Evolutionary conservation across 1,139 yeast genomes (phyloP).

Genomic region (Waltiozyma solani): DNA sequence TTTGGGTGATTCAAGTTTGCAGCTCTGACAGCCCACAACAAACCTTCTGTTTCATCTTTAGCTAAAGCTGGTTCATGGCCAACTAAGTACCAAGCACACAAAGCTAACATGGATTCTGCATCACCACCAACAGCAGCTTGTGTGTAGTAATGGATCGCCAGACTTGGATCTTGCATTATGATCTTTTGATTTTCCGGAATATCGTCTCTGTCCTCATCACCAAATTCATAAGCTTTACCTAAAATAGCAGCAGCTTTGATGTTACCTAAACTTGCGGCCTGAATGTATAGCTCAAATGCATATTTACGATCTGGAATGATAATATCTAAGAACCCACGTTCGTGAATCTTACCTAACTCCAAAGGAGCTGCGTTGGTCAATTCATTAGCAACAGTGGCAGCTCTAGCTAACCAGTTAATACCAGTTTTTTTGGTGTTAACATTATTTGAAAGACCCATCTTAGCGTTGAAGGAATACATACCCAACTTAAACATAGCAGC

Average conservation of each 20-base stretch:
- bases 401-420: conserved; percentile 86
- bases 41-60: conserved; percentile 77
- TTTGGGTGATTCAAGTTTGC: conserved; percentile 66
- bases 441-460: conserved; percentile 71
- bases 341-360: conserved; percentile 81
- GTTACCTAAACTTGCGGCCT: conserved; percentile 86
- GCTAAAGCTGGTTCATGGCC: conserved; percentile 81
- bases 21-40: conserved; percentile 88
- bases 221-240: conserved; percentile 80
- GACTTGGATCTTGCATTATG: conserved; percentile 73
- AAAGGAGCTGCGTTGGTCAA: conserved; percentile 87
- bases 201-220: conserved; percentile 31
- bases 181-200: conserved; percentile 18
- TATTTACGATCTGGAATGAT: conserved; percentile 76
- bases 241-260: conserved; percentile 68
- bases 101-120: conserved; percentile 80
- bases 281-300: conserved; percentile 79
- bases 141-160: conserved; percentile 88
- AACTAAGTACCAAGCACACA: conserved; percentile 94
- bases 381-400: conserved; percentile 76
- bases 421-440: conserved; percentile 74
- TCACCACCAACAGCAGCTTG: conserved; percentile 87
- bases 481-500: conserved; percentile 95
- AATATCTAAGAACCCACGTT: conserved; percentile 77
- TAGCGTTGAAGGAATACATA: conserved; percentile 69